A percentile compares a stretch with the other conserved stretches of the same genome.
Evolutionary conservation across 371 early-diverging fungal species (phyloP).

Genomic region (Actinomortierella wolfii): DNA sequence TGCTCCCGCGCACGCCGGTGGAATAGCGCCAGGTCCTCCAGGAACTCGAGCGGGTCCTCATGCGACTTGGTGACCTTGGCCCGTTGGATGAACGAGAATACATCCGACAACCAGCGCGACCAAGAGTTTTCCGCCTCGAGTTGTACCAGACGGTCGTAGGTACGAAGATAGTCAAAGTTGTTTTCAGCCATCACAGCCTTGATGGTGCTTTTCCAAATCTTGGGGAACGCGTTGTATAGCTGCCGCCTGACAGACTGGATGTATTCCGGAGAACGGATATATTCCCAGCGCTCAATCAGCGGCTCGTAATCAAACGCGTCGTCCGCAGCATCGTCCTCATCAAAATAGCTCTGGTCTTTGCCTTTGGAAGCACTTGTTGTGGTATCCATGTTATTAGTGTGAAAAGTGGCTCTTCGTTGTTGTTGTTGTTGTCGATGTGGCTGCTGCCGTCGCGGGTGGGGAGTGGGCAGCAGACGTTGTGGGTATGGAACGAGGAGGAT

Average conservation of each 20-base stretch:
- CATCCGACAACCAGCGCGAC: conserved; percentile 12
- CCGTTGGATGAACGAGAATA: conserved; percentile 2
- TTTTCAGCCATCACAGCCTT: conserved; percentile 62
- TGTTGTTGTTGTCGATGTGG: too few species aligned
- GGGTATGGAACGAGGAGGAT: background rate
- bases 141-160: conserved; percentile 48
- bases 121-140: conserved; percentile 28
- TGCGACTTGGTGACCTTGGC: conserved; percentile 5
- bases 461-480: conserved; percentile 27
- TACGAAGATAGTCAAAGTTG: conserved; percentile 55
- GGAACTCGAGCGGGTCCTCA: conserved; percentile 32
- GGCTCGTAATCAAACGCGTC: too few species aligned
- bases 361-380: conserved; percentile 45
- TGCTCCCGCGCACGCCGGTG: conserved; percentile 10
- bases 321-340: too few species aligned
- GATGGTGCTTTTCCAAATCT: conserved; percentile 60
- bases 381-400: too few species aligned
- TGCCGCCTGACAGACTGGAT: conserved; percentile 17
- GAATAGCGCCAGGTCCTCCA: conserved; percentile 41
- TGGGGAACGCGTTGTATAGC: conserved; percentile 30
- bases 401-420: too few species aligned
- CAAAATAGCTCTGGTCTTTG: conserved; percentile 4
- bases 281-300: conserved; percentile 44
- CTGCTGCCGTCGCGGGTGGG: background rate
- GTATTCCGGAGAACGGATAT: conserved; percentile 47